A percentile compares a stretch with the other conserved stretches of the same genome.
phyloP scores from a whole-genome alignment of 1,139 yeast genomes.

The Pichia sp. region DNA sequence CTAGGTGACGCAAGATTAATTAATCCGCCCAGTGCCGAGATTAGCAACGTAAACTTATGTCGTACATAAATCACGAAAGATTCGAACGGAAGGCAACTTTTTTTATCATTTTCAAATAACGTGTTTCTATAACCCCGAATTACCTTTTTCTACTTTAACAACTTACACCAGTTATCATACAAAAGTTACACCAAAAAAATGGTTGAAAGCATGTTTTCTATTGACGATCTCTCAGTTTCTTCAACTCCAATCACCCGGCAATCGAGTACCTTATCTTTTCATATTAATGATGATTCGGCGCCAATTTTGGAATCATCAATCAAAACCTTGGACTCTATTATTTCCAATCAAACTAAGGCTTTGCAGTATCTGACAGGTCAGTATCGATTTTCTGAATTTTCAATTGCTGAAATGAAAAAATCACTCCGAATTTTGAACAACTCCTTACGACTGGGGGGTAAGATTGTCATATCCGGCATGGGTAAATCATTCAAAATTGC shows the following conservation, averaged over 20 bases:
- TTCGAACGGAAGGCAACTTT: too few relatives aligned
- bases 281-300: slow-evolving; percentile 16
- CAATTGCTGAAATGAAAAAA: slow-evolving; percentile 41
- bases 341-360: slow-evolving; percentile 41
- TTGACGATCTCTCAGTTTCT: not conserved
- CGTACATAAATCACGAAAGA: too few relatives aligned
- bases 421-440: slow-evolving; percentile 46
- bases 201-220: too few relatives aligned
- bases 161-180: too few relatives aligned
- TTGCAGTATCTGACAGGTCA: slow-evolving; percentile 33
- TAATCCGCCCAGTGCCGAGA: too few relatives aligned
- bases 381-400: slow-evolving; percentile 33
- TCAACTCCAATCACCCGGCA: slow-evolving; percentile 8
- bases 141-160: too few relatives aligned
- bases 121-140: too few relatives aligned
- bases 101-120: too few relatives aligned
- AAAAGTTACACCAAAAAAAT: too few relatives aligned
- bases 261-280: slow-evolving; percentile 18
- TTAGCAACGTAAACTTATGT: too few relatives aligned
- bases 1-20: too few relatives aligned
- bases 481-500: slow-evolving; percentile 83
- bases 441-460: slow-evolving; percentile 47
- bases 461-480: slow-evolving; percentile 69
- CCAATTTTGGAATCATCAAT: slow-evolving; percentile 20
- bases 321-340: slow-evolving; percentile 25